Evolutionary conservation across 306 rosid species (phyloP).

Genomic region (Sesbania bispinosa): DNA sequence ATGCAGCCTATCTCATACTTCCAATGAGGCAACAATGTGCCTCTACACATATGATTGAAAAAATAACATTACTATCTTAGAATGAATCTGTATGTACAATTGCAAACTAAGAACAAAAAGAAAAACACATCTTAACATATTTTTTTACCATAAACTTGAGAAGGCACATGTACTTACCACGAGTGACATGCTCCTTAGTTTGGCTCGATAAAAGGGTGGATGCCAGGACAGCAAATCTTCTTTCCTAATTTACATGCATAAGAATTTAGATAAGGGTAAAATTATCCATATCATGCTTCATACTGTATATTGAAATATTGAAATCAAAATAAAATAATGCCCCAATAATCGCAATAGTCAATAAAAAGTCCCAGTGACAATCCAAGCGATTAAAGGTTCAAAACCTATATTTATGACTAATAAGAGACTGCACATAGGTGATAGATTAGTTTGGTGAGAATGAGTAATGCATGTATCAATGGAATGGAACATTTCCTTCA

Average conservation of each 20-base stretch:
- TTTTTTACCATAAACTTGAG: background rate
- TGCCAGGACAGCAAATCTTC: constrained; percentile 87
- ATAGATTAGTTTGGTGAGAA: background rate
- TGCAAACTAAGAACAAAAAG: background rate
- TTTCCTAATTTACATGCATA: constrained; percentile 46
- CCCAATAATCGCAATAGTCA: background rate
- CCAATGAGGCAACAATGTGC: background rate
- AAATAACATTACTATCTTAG: background rate
- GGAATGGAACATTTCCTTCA: background rate
- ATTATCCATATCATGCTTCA: constrained; percentile 8
- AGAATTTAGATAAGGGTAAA: constrained; percentile 15
- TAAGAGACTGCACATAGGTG: background rate
- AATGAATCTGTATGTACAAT: background rate
- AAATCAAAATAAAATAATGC: background rate
- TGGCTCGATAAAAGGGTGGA: constrained; percentile 92
- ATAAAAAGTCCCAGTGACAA: background rate
- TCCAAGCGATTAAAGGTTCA: background rate
- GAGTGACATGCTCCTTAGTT: constrained; percentile 83
- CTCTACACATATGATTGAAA: background rate
- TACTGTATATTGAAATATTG: background rate
- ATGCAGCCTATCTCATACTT: background rate
- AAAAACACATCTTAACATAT: background rate
- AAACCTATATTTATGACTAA: background rate
- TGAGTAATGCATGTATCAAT: background rate
- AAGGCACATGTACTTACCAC: constrained; percentile 49